These are phyloP conservation scores for Talinum fruticosum DNA, from an alignment of 148 eudicot species.

Conservation along the genomic window DNA sequence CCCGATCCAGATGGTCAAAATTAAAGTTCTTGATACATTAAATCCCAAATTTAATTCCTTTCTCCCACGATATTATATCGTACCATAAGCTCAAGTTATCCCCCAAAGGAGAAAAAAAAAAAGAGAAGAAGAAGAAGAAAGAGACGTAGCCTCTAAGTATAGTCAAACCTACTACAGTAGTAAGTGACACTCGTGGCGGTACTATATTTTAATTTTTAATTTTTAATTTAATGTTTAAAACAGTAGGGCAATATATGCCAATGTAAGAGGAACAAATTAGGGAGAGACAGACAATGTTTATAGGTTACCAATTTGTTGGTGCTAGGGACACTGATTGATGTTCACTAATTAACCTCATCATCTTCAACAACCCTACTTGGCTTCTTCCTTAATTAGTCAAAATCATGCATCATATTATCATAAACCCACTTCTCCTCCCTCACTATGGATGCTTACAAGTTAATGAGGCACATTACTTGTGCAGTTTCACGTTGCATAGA, in stretches of 20 bases:
- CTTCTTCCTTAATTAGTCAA: constrained; percentile 1
- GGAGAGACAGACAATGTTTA: no score
- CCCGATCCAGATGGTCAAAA: no score
- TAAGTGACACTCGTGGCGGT: neutral
- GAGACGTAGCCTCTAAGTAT: neutral
- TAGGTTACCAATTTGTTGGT: no score
- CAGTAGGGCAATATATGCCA: no score
- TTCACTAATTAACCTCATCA: neutral
- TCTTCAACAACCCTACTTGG: constrained; percentile 16
- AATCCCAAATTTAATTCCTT: no score
- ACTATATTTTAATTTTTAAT: neutral
- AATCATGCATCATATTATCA: neutral
- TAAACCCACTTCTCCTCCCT: neutral
- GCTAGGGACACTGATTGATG: no score
- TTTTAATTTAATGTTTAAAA: neutral
- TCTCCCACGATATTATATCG: no score
- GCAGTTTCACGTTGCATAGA: no score
- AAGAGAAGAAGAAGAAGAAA: neutral
- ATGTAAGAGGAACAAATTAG: no score
- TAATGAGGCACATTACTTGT: no score
- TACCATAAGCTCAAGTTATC: neutral
- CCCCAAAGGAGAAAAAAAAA: neutral
- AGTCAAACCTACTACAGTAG: constrained; percentile 5
- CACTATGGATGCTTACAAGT: neutral
- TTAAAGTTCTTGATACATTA: no score